A percentile compares a stretch with the other conserved stretches of the same genome.
Evolutionary conservation across 805 yeast genomes (phyloP).

Genomic region (Candida michaelii): DNA sequence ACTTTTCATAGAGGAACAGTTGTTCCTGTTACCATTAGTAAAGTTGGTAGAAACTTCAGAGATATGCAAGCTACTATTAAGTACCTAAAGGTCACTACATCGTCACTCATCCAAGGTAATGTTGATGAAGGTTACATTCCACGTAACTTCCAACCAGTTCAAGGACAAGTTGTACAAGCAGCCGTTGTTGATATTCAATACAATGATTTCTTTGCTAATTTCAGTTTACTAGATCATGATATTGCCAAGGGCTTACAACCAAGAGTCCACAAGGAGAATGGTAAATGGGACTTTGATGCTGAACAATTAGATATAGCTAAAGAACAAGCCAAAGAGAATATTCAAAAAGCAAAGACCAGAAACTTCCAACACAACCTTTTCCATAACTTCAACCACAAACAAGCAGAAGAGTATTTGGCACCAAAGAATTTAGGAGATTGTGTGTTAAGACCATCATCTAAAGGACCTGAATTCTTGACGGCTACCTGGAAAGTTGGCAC

Average conservation of each 20-base stretch:
- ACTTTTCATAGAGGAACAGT: constrained; percentile 67
- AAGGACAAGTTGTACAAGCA: constrained; percentile 86
- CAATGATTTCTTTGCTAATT: constrained; percentile 69
- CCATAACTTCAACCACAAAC: constrained; percentile 75
- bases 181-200: constrained; percentile 71
- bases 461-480: constrained; percentile 83
- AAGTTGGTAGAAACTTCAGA: constrained; percentile 65
- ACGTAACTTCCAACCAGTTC: constrained; percentile 42
- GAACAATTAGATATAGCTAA: constrained; percentile 63
- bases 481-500: constrained; percentile 96
- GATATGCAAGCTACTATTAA: constrained; percentile 45
- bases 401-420: constrained; percentile 92
- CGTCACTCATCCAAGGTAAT: constrained; percentile 43
- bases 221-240: constrained; percentile 68
- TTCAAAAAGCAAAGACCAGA: constrained; percentile 67
- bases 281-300: constrained; percentile 77
- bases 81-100: constrained; percentile 40
- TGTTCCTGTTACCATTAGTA: constrained; percentile 71
- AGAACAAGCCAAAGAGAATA: constrained; percentile 61
- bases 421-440: constrained; percentile 87
- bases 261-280: constrained; percentile 51
- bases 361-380: constrained; percentile 90
- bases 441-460: constrained; percentile 92
- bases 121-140: constrained; percentile 47
- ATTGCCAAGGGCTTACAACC: constrained; percentile 54